These are phyloP conservation scores for Coprinellus micaceus DNA, from an alignment of 768 basidiomycete species.

Conservation along the genomic window DNA sequence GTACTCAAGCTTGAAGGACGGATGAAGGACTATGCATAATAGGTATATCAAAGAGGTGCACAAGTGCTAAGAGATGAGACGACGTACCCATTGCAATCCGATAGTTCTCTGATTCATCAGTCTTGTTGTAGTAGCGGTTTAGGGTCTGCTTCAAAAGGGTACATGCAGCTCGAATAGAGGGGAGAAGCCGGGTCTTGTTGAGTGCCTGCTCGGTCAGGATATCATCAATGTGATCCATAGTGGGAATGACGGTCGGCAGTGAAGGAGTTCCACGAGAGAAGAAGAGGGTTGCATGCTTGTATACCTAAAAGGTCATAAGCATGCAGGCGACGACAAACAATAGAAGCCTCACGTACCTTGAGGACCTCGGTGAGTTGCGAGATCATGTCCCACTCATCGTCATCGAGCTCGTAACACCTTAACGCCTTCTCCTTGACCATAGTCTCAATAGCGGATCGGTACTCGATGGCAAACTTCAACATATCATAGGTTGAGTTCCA, in stretches of 20 bases:
- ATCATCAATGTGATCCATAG: conserved; percentile 13
- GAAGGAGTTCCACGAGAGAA: conserved; percentile 1
- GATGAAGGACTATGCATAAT: conserved; percentile 12
- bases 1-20: conserved; percentile 9
- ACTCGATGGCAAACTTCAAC: not conserved
- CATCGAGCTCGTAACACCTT: not conserved
- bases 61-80: not conserved
- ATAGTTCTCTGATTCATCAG: conserved; percentile 29
- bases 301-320: not conserved
- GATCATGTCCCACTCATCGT: not conserved
- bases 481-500: conserved; percentile 3
- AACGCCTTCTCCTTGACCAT: not conserved
- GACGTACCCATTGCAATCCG: conserved; percentile 35
- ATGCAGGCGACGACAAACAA: too few relatives aligned
- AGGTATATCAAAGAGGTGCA: not conserved
- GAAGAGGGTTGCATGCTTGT: conserved; percentile 6
- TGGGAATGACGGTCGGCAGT: conserved; percentile 5
- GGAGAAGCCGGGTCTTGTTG: not conserved
- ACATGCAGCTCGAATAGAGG: conserved; percentile 22
- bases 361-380: conserved; percentile 5
- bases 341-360: too few relatives aligned
- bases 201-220: not conserved
- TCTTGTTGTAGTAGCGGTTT: conserved; percentile 29
- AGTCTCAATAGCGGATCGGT: not conserved
- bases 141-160: conserved; percentile 24